Conservation (phyloP, 306 rosid species). For the Vicia villosa region DNA sequence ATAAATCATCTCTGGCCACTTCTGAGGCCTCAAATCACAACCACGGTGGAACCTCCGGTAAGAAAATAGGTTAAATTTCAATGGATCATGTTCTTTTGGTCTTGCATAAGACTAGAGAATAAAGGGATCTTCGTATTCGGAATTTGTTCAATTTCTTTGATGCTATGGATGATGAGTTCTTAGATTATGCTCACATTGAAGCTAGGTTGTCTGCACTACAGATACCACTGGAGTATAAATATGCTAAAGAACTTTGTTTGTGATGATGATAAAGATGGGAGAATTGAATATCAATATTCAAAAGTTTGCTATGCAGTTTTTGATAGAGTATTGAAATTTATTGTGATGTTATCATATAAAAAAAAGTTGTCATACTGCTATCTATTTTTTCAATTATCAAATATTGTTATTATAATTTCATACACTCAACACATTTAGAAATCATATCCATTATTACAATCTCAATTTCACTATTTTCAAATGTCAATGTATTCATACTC, state of each 20-base stretch:
- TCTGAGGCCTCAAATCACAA: slow-evolving; percentile 31
- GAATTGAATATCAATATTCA: slow-evolving; percentile 52
- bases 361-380: too few relatives aligned
- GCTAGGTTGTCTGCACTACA: slow-evolving; percentile 55
- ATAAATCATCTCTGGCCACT: slow-evolving; percentile 36
- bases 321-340: too few relatives aligned
- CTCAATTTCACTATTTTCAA: too few relatives aligned
- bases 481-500: too few relatives aligned
- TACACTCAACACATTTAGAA: too few relatives aligned
- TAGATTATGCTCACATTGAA: slow-evolving; percentile 58
- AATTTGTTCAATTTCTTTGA: too few relatives aligned
- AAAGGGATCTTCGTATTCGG: slow-evolving; percentile 58
- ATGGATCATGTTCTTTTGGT: slow-evolving; percentile 60
- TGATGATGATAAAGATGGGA: slow-evolving; percentile 56
- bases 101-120: slow-evolving; percentile 52
- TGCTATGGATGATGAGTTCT: slow-evolving; percentile 45
- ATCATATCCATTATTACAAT: too few relatives aligned
- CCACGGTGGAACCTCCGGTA: too few relatives aligned
- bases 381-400: too few relatives aligned
- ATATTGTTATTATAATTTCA: too few relatives aligned
- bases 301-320: too few relatives aligned
- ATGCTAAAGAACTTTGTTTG: slow-evolving; percentile 60
- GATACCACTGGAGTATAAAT: slow-evolving; percentile 55
- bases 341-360: too few relatives aligned
- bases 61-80: slow-evolving; percentile 43